These are phyloP conservation scores for Fomitopsis pinicola DNA, from an alignment of 1,284 basidiomycete species.

Conservation along the genomic window DNA sequence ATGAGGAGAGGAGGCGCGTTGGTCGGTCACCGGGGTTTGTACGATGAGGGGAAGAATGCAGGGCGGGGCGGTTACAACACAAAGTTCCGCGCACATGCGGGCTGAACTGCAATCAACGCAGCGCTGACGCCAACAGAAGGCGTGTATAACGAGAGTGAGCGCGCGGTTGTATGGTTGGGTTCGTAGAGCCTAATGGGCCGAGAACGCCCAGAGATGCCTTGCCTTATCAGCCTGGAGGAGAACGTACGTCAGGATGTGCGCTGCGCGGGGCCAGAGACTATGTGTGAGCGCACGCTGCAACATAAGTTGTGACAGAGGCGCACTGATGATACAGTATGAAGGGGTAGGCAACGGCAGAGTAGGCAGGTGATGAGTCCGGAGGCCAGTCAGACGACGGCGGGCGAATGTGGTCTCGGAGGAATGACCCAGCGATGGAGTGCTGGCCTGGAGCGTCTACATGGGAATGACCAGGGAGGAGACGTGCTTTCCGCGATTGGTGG, in stretches of 20 bases:
- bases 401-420: background rate
- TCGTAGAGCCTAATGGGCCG: background rate
- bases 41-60: background rate
- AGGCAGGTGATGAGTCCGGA: background rate
- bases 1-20: background rate
- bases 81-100: background rate
- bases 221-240: background rate
- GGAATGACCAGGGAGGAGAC: background rate
- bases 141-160: background rate
- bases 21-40: background rate
- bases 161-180: background rate
- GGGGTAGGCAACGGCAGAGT: background rate
- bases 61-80: background rate
- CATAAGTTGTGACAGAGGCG: background rate
- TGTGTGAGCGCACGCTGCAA: background rate
- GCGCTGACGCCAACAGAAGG: background rate
- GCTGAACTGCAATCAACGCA: background rate
- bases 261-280: background rate
- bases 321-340: background rate
- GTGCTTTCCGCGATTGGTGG: background rate
- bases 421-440: background rate
- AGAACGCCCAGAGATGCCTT: background rate
- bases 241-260: background rate
- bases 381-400: background rate
- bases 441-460: background rate